These are phyloP conservation scores for Ogataea chonburiensis DNA, from an alignment of 805 yeast genomes.

Conservation along the genomic window DNA sequence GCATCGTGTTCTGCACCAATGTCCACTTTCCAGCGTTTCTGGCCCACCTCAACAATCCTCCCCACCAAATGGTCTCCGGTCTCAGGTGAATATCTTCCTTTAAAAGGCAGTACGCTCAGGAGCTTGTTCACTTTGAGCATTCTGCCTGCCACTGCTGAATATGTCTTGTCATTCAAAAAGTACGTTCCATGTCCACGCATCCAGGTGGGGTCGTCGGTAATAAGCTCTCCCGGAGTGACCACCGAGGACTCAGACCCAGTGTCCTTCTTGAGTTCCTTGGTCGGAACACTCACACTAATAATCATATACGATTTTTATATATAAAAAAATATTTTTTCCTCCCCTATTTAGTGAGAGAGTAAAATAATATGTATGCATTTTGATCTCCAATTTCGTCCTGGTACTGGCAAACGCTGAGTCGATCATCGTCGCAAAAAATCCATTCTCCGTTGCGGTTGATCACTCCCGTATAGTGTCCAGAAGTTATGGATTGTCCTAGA, in stretches of 20 bases:
- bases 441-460: slow-evolving; percentile 59
- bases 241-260: slow-evolving; percentile 37
- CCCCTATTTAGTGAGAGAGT: slow-evolving; percentile 34
- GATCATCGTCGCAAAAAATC: slow-evolving; percentile 78
- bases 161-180: slow-evolving; percentile 68
- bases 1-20: slow-evolving; percentile 96
- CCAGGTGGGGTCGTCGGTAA: slow-evolving; percentile 96
- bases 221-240: slow-evolving; percentile 93
- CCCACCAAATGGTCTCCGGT: slow-evolving; percentile 97
- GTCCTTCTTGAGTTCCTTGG: slow-evolving; percentile 2
- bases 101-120: slow-evolving; percentile 78
- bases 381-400: slow-evolving; percentile 34
- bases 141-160: slow-evolving; percentile 90
- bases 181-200: slow-evolving; percentile 99
- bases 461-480: slow-evolving; percentile 76
- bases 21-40: slow-evolving; percentile 94
- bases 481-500: slow-evolving; percentile 56
- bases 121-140: slow-evolving; percentile 83
- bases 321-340: slow-evolving; percentile 1
- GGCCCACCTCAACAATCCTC: slow-evolving; percentile 89
- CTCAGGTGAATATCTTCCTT: slow-evolving; percentile 88
- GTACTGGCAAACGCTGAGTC: slow-evolving; percentile 43
- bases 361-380: slow-evolving; percentile 68
- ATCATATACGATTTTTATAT: slow-evolving; percentile 22
- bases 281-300: slow-evolving; percentile 30